Evolutionary conservation across 2,329 filamentous ascomycete genomes (phyloP).

Genomic region (Cladophialophora carrionii): DNA sequence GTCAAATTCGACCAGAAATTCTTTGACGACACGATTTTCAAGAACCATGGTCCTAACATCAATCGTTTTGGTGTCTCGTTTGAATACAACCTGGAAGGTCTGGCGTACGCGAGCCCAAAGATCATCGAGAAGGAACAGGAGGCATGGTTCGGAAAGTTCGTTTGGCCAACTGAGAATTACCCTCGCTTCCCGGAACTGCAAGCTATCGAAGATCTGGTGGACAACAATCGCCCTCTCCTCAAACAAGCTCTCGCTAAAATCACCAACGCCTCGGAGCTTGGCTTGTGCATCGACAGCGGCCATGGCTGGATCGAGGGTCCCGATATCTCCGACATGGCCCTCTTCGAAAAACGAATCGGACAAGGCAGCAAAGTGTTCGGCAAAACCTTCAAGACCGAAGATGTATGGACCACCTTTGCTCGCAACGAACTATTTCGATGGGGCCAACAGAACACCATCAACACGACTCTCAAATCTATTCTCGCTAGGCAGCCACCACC

Average conservation of each 20-base stretch:
- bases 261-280: conserved; percentile 62
- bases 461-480: conserved; percentile 31
- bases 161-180: conserved; percentile 65
- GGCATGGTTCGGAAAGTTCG: conserved; percentile 67
- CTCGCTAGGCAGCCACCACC: neutral
- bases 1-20: conserved; percentile 68
- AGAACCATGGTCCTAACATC: conserved; percentile 64
- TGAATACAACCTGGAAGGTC: conserved; percentile 58
- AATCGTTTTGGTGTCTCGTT: conserved; percentile 68
- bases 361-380: conserved; percentile 54
- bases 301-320: conserved; percentile 69
- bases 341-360: conserved; percentile 49
- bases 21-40: conserved; percentile 60
- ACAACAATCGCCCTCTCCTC: conserved; percentile 44
- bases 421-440: conserved; percentile 37
- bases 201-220: conserved; percentile 64
- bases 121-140: conserved; percentile 57
- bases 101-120: conserved; percentile 60
- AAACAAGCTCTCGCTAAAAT: conserved; percentile 61
- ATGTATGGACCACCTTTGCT: conserved; percentile 38
- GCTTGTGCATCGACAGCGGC: conserved; percentile 67
- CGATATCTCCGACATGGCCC: conserved; percentile 57
- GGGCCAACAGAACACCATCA: conserved; percentile 38
- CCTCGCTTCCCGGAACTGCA: conserved; percentile 63
- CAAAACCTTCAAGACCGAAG: conserved; percentile 43